Evolutionary conservation across 345 rosid genomes (phyloP).

Genomic region (Pseudoturritis turrita): DNA sequence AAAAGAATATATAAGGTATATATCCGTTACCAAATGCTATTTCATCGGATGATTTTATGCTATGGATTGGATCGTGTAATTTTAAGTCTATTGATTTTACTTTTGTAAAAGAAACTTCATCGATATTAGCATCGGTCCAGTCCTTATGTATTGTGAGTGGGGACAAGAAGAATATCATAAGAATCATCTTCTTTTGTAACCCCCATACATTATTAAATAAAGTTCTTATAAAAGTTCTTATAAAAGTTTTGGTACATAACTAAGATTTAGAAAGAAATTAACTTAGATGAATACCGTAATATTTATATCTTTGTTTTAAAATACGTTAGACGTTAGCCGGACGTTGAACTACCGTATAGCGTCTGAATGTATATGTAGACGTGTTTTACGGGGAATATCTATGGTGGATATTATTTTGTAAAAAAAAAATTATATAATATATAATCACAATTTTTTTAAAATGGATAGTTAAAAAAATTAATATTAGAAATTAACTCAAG

Average conservation of each 20-base stretch:
- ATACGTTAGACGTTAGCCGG: too few relatives aligned
- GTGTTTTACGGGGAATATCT: too few relatives aligned
- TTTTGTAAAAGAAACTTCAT: constrained; percentile 21
- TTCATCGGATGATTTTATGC: neutral
- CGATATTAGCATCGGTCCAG: constrained; percentile 5
- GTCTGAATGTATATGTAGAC: too few relatives aligned
- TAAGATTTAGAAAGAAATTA: neutral
- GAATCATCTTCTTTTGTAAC: constrained; percentile 18
- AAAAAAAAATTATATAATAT: too few relatives aligned
- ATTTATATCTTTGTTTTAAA: too few relatives aligned
- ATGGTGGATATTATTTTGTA: too few relatives aligned
- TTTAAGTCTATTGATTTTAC: neutral
- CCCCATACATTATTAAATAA: constrained; percentile 1
- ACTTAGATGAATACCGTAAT: too few relatives aligned
- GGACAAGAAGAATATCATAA: constrained; percentile 30
- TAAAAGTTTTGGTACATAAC: constrained; percentile 11
- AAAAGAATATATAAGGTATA: neutral
- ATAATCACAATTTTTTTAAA: too few relatives aligned
- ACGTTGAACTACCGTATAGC: too few relatives aligned
- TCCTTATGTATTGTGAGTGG: constrained; percentile 19
- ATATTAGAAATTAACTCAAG: too few relatives aligned
- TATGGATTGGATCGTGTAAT: constrained; percentile 8
- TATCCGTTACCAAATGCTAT: neutral
- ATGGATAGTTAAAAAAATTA: too few relatives aligned
- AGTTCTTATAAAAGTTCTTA: too few relatives aligned